Percentiles rank a stretch among this genome's conserved stretches.
Conservation (phyloP, 2,329 filamentous ascomycete species). For the Tympanopsis confertula region DNA sequence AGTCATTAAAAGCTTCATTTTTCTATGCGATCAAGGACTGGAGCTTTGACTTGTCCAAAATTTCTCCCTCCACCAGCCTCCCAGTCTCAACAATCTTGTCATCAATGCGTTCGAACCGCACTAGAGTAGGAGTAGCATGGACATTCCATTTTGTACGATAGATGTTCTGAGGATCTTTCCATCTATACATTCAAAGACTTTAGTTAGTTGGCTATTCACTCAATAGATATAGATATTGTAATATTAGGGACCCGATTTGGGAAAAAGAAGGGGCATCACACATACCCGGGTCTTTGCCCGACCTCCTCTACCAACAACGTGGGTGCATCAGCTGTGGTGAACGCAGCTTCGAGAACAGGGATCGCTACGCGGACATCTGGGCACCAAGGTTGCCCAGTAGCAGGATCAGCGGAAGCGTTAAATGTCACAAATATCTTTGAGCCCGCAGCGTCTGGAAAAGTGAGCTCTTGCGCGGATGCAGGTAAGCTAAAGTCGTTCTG, state of each 20-base stretch:
- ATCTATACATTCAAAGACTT: conserved; percentile 11
- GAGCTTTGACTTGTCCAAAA: conserved; percentile 14
- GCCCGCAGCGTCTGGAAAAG: too few relatives aligned
- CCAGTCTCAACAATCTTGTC: conserved; percentile 16
- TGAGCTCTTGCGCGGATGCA: too few relatives aligned
- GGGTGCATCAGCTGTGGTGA: conserved; percentile 12
- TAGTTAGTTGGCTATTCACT: not conserved
- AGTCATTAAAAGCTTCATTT: too few relatives aligned
- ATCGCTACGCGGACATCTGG: conserved; percentile 23
- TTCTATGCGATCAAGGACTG: conserved; percentile 11
- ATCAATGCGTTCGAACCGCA: conserved; percentile 17
- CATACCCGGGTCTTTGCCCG: conserved; percentile 19
- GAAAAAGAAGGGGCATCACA: conserved; percentile 1
- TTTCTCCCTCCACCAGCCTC: conserved; percentile 16
- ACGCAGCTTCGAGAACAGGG: conserved; percentile 17
- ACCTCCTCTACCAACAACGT: conserved; percentile 17
- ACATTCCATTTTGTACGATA: conserved; percentile 21
- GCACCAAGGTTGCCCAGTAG: conserved; percentile 23
- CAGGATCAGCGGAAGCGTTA: conserved; percentile 19
- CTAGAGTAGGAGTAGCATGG: conserved; percentile 18
- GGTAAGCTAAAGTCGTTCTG: too few relatives aligned
- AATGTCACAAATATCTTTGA: conserved; percentile 22
- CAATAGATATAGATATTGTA: not conserved
- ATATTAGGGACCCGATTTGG: not conserved
- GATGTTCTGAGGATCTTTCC: conserved; percentile 18